A percentile compares a stretch with the other conserved stretches of the same genome.
Conservation (phyloP, 345 rosid genomes). For the Geranium brycei region DNA sequence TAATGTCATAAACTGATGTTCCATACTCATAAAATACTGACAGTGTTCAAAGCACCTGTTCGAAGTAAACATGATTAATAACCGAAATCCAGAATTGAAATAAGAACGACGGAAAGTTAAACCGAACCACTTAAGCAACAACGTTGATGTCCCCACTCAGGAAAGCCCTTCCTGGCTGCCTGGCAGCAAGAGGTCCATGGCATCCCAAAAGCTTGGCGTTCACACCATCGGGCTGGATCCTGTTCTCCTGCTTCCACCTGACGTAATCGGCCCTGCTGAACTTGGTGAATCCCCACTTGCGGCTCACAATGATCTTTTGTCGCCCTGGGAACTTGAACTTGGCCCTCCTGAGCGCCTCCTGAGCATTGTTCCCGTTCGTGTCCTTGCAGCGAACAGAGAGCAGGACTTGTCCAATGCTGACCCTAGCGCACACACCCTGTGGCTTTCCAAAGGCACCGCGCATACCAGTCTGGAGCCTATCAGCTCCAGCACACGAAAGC, state of each 20-base stretch:
- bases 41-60: too few relatives aligned
- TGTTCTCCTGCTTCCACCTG: constrained; percentile 27
- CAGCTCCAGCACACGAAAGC: constrained; percentile 17
- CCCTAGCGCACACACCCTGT: constrained; percentile 11
- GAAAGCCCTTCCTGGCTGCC: too few relatives aligned
- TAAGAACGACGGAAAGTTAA: too few relatives aligned
- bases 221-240: constrained; percentile 47
- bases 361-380: constrained; percentile 9
- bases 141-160: too few relatives aligned
- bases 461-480: constrained; percentile 19
- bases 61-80: too few relatives aligned
- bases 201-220: constrained; percentile 21
- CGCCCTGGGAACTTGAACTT: constrained; percentile 20
- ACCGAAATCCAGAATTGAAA: too few relatives aligned
- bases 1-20: too few relatives aligned
- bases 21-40: too few relatives aligned
- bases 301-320: constrained; percentile 19
- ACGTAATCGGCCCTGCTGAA: constrained; percentile 40
- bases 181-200: too few relatives aligned
- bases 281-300: constrained; percentile 40
- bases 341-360: constrained; percentile 15
- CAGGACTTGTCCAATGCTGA: constrained; percentile 17
- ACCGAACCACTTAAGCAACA: too few relatives aligned
- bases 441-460: constrained; percentile 18
- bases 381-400: constrained; percentile 22